A percentile compares a stretch with the other conserved stretches of the same genome.
phyloP scores from a whole-genome alignment of 768 basidiomycete genomes.

The Rhodosporidiobolus sp. region DNA sequence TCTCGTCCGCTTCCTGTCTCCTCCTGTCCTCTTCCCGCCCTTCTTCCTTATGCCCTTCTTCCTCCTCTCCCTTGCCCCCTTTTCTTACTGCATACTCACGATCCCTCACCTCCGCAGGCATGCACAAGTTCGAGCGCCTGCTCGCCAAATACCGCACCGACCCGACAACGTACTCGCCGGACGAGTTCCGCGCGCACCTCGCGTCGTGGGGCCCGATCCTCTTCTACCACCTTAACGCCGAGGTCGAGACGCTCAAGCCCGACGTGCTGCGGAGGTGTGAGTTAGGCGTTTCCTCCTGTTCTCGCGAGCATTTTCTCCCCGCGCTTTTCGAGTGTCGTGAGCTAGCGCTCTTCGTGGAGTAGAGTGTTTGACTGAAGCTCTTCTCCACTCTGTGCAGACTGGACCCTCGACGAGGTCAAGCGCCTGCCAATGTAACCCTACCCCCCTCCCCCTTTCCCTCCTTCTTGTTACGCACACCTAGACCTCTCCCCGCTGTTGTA shows the following conservation, averaged over 20 bases:
- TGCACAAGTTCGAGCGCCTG: slow-evolving; percentile 19
- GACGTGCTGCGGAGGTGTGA: slow-evolving; percentile 28
- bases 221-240: slow-evolving; percentile 40
- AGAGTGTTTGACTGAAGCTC: no score
- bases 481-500: no score
- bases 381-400: slow-evolving; percentile 1
- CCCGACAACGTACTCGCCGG: slow-evolving; percentile 43
- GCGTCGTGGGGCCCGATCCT: slow-evolving; percentile 47
- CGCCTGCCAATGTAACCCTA: slow-evolving; percentile 23
- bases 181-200: slow-evolving; percentile 44
- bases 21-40: no score
- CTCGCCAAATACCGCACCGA: slow-evolving; percentile 36
- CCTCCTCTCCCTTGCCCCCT: neutral
- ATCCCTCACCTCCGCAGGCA: slow-evolving; percentile 1
- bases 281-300: no score
- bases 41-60: no score
- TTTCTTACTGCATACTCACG: neutral
- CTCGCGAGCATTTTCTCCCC: no score
- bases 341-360: no score
- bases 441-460: no score
- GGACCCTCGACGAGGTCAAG: slow-evolving; percentile 19
- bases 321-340: neutral
- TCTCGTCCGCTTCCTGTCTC: no score
- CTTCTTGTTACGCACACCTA: no score
- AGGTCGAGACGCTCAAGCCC: slow-evolving; percentile 19